A percentile compares a stretch with the other conserved stretches of the same genome.
Conservation (phyloP, 2,329 filamentous ascomycete species). For the Aaosphaeria pasadenensis region DNA sequence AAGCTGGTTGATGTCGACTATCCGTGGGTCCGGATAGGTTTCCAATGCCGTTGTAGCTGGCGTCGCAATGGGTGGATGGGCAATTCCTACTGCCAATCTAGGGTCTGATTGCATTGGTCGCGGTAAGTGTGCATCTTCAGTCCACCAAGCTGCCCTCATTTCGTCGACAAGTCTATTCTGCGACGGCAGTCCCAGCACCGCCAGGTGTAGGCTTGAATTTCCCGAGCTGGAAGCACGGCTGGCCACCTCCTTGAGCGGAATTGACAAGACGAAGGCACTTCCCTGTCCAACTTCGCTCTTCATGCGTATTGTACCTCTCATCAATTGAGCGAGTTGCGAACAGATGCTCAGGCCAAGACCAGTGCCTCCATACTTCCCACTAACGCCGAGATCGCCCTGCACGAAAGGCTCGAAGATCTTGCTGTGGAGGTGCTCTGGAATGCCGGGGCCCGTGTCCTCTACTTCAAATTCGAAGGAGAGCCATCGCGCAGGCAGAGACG, state of each 20-base stretch:
- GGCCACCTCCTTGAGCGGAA: slow-evolving; percentile 74
- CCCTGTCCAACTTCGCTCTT: slow-evolving; percentile 70
- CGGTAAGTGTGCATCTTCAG: slow-evolving; percentile 29
- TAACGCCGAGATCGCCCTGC: slow-evolving; percentile 84
- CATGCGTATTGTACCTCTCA: slow-evolving; percentile 74
- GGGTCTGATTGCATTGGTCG: slow-evolving; percentile 30
- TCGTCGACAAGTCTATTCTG: slow-evolving; percentile 23
- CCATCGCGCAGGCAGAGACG: slow-evolving; percentile 60
- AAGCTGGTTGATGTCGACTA: slow-evolving; percentile 78
- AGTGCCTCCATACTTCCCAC: slow-evolving; percentile 86
- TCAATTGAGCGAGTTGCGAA: slow-evolving; percentile 76
- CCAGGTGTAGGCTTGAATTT: slow-evolving; percentile 28
- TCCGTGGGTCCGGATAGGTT: slow-evolving; percentile 67
- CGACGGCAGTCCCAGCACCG: slow-evolving; percentile 10
- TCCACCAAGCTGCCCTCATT: slow-evolving; percentile 17
- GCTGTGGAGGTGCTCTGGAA: slow-evolving; percentile 71
- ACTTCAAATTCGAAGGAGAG: slow-evolving; percentile 84
- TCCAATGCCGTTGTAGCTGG: slow-evolving; percentile 44
- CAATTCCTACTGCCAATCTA: slow-evolving; percentile 15
- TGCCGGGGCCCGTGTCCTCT: slow-evolving; percentile 83
- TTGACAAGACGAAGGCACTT: slow-evolving; percentile 77
- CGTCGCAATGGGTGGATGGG: slow-evolving; percentile 1
- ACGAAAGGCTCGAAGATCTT: slow-evolving; percentile 93
- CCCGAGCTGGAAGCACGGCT: slow-evolving; percentile 59
- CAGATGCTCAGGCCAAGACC: slow-evolving; percentile 87